phyloP scores from a whole-genome alignment of 352 stramenopile genomes.

The Globisporangium barbulae region DNA sequence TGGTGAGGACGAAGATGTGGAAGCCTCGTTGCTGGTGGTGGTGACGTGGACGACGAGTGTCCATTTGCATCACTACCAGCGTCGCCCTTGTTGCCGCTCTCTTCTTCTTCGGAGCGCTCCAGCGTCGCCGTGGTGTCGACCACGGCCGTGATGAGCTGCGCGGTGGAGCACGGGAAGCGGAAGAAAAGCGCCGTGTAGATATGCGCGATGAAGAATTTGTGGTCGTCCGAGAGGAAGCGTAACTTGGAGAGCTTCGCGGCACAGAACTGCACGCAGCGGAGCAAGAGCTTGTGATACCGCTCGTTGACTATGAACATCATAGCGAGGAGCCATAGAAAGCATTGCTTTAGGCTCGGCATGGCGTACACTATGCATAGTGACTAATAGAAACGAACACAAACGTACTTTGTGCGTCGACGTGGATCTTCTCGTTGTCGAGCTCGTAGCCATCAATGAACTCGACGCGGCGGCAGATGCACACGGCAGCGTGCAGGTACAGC shows the following conservation, averaged over 20 bases:
- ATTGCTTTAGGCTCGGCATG: background rate
- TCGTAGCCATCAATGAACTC: constrained; percentile 74
- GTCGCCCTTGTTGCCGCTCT: background rate
- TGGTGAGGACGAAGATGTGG: background rate
- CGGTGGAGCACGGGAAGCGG: constrained; percentile 50
- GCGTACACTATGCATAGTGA: background rate
- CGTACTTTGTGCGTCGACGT: constrained; percentile 40
- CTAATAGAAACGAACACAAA: background rate
- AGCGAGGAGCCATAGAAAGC: constrained; percentile 2
- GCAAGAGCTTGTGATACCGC: constrained; percentile 59
- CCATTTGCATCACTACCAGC: background rate
- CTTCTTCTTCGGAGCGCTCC: constrained; percentile 19
- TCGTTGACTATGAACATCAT: constrained; percentile 35
- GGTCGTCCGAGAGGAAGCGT: constrained; percentile 65
- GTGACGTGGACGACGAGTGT: constrained; percentile 2
- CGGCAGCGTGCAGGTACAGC: constrained; percentile 66
- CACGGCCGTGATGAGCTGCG: constrained; percentile 48
- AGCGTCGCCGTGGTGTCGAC: constrained; percentile 55
- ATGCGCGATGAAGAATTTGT: constrained; percentile 70
- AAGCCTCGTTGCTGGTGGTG: background rate
- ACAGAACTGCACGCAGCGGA: constrained; percentile 56
- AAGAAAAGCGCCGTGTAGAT: constrained; percentile 68
- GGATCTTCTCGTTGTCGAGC: constrained; percentile 51
- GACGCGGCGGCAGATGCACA: constrained; percentile 70
- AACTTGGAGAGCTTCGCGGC: constrained; percentile 61